Evolutionary conservation across 1,139 yeast species (phyloP).

Genomic region (Komagataea norvegica): DNA sequence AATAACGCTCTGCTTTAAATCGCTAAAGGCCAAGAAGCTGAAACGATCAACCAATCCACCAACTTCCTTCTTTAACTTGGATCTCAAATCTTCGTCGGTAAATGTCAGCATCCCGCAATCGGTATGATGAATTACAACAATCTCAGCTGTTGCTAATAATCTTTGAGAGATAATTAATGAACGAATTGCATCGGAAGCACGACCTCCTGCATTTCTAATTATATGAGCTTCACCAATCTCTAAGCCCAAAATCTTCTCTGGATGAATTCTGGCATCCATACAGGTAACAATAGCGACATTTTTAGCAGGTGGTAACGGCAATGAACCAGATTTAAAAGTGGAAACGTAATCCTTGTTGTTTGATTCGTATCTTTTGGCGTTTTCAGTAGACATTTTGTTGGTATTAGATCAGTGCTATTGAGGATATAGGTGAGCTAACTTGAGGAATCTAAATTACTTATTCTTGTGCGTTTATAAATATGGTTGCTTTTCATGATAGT

Average conservation of each 20-base stretch:
- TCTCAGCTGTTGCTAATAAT: conserved; percentile 35
- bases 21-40: conserved; percentile 34
- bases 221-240: conserved; percentile 43
- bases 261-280: conserved; percentile 45
- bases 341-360: conserved; percentile 1
- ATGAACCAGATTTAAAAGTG: background rate
- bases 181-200: conserved; percentile 39
- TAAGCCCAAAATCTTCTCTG: conserved; percentile 38
- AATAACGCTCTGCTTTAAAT: conserved; percentile 33
- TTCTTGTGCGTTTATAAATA: too few relatives aligned
- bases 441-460: too few relatives aligned
- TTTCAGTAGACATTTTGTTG: conserved; percentile 6
- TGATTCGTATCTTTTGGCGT: conserved; percentile 3
- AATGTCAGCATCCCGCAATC: conserved; percentile 44
- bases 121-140: conserved; percentile 39
- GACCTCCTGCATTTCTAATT: conserved; percentile 43
- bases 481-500: too few relatives aligned
- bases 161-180: conserved; percentile 38
- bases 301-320: conserved; percentile 26
- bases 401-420: too few relatives aligned
- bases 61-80: conserved; percentile 30
- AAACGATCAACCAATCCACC: conserved; percentile 24
- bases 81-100: conserved; percentile 30
- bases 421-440: too few relatives aligned
- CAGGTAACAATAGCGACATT: conserved; percentile 38